Conservation (phyloP, 1,284 basidiomycete species). For the Ustilago vetiveriae region DNA sequence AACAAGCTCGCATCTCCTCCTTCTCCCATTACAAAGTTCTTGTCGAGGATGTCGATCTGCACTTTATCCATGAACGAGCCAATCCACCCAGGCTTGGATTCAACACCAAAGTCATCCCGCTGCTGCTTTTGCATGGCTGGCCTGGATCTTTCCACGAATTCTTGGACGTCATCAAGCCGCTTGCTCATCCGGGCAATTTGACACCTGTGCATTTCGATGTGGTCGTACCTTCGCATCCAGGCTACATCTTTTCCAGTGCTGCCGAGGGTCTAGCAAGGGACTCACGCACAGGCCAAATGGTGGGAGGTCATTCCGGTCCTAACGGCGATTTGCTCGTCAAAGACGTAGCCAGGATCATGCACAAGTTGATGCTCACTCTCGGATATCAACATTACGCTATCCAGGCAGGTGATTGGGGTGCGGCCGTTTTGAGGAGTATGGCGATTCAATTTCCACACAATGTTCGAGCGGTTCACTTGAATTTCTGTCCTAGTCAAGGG, state of each 20-base stretch:
- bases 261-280: constrained; percentile 24
- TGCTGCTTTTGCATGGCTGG: constrained; percentile 67
- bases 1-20: constrained; percentile 39
- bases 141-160: constrained; percentile 63
- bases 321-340: constrained; percentile 48
- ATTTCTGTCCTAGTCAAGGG: constrained; percentile 48
- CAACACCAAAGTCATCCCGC: constrained; percentile 60
- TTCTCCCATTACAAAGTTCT: constrained; percentile 51
- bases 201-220: constrained; percentile 58
- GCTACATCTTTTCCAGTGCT: constrained; percentile 56
- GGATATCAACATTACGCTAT: constrained; percentile 54
- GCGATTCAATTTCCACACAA: constrained; percentile 29
- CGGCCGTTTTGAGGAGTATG: constrained; percentile 39
- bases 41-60: constrained; percentile 58
- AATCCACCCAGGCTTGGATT: constrained; percentile 14
- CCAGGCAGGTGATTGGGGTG: constrained; percentile 58
- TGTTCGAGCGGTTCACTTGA: constrained; percentile 50
- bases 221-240: constrained; percentile 63
- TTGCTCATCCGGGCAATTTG: constrained; percentile 55
- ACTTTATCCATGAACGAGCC: constrained; percentile 62
- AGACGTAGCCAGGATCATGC: constrained; percentile 53
- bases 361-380: constrained; percentile 54
- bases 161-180: constrained; percentile 57
- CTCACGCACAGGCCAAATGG: constrained; percentile 16
- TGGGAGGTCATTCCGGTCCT: constrained; percentile 39